Evolutionary conservation across 1,284 basidiomycete genomes (phyloP).

Genomic region (Anthracocystis panici-leucophaei): DNA sequence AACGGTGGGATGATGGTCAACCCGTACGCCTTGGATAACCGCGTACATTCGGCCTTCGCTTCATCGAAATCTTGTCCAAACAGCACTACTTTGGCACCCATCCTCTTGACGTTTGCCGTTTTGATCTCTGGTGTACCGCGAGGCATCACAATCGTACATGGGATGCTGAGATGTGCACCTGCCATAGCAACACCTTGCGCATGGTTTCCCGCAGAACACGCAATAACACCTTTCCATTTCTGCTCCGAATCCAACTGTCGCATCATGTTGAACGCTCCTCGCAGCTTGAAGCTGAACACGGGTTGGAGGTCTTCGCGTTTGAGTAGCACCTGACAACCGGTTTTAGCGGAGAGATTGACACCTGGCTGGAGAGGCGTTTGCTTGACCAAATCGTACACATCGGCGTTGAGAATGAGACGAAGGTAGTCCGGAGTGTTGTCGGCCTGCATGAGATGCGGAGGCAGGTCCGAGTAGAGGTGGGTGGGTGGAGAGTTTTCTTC

Average conservation of each 20-base stretch:
- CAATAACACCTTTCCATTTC: slow-evolving; percentile 96
- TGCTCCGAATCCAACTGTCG: slow-evolving; percentile 86
- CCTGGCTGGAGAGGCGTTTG: slow-evolving; percentile 92
- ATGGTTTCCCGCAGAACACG: slow-evolving; percentile 98
- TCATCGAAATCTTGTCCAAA: slow-evolving; percentile 95
- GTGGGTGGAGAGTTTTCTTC: slow-evolving; percentile 27
- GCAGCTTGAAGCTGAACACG: slow-evolving; percentile 93
- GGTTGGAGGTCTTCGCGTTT: slow-evolving; percentile 96
- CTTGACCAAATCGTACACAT: slow-evolving; percentile 92
- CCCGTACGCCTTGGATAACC: slow-evolving; percentile 81
- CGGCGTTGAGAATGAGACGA: slow-evolving; percentile 88
- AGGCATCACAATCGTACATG: slow-evolving; percentile 99
- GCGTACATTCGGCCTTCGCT: slow-evolving; percentile 92
- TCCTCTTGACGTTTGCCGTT: slow-evolving; percentile 88
- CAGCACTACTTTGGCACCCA: slow-evolving; percentile 93
- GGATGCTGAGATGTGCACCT: slow-evolving; percentile 84
- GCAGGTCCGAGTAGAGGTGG: slow-evolving; percentile 76
- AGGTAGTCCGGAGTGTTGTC: slow-evolving; percentile 90
- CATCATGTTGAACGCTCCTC: slow-evolving; percentile 99
- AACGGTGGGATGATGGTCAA: slow-evolving; percentile 95
- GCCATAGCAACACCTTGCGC: slow-evolving; percentile 98
- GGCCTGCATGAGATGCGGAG: slow-evolving; percentile 77
- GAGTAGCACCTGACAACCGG: slow-evolving; percentile 93
- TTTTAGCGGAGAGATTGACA: slow-evolving; percentile 83
- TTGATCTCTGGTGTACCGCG: slow-evolving; percentile 95